A percentile compares a stretch with the other conserved stretches of the same genome.
Conservation (phyloP, 2,329 filamentous ascomycete species). For the Calcarisporium arbuscula region DNA sequence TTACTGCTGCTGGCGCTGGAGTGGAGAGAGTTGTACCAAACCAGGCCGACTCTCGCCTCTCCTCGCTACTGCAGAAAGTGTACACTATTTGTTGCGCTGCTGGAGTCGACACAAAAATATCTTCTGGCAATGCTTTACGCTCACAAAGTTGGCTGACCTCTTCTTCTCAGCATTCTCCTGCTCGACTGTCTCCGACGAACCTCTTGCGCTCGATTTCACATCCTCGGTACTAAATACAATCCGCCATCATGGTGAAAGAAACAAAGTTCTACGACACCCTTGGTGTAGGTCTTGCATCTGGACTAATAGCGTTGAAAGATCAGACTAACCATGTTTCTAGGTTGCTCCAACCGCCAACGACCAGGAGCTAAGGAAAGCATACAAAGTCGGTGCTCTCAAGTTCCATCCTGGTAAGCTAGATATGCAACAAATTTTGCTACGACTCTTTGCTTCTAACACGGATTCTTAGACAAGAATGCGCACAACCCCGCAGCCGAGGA, state of each 20-base stretch:
- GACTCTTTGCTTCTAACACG: conserved; percentile 9
- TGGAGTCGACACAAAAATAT: too few species aligned
- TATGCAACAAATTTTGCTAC: neutral
- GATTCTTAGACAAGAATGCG: conserved; percentile 77
- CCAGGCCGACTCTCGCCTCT: too few species aligned
- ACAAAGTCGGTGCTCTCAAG: conserved; percentile 77
- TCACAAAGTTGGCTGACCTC: too few species aligned
- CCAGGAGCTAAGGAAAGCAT: conserved; percentile 83
- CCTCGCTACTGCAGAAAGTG: too few species aligned
- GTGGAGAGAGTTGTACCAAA: too few species aligned
- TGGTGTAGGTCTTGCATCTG: conserved; percentile 50
- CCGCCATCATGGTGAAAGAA: conserved; percentile 65
- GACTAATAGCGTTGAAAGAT: neutral
- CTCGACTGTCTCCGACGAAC: conserved; percentile 1
- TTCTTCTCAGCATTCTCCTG: neutral
- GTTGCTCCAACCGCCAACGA: conserved; percentile 75
- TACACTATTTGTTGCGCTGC: too few species aligned
- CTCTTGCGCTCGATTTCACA: conserved; percentile 6
- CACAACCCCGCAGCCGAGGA: conserved; percentile 89
- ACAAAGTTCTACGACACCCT: conserved; percentile 74
- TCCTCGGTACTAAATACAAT: conserved; percentile 6
- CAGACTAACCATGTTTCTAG: conserved; percentile 37
- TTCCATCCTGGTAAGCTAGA: conserved; percentile 71
- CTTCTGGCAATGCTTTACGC: too few species aligned
- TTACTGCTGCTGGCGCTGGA: too few species aligned